Evolutionary conservation across 2,329 filamentous ascomycete genomes (phyloP), one percentile per base, ranked within the genome.

Genomic region (Aschersonia sp.): DNA sequence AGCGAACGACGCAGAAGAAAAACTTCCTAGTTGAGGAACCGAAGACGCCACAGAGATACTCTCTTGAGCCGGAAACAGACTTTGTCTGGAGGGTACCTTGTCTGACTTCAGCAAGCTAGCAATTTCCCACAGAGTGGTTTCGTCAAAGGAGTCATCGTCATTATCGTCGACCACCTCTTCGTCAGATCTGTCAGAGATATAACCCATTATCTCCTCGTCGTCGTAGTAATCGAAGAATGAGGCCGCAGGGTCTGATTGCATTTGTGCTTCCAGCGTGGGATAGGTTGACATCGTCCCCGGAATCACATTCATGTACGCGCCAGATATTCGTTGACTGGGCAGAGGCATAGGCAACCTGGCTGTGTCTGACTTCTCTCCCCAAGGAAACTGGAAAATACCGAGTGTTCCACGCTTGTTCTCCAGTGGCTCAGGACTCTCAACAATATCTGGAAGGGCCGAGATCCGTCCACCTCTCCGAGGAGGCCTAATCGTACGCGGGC

Each of bases 341-440:
- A 49, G 30, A 30, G 63, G 67, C 47, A 71, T 58, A 31, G 46
- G 41, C 41, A 46, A 30, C 9, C 62, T 72, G 8, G 72, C 71
- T 47, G 68, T 69, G 58, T 81, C 77, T 22, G 78, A 81, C 54
- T 63, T 73, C 61, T 81, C 78, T 11, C 79, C 79, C 76, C 77
- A 81, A 2, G 79, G 76, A 53, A 81, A 81, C 54, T 79, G 75
- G 63, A 80, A 83, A 55, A 82, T 75, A 5, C 78, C 79, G 14
- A 82, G 67, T 9, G 76, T 80, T 10, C 70, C 76, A 42, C 71
- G 68, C 60, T 74, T 76, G 57, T 79, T 66, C 5, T 72, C 71
- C 5, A 82, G 63, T 37, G 77, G 78, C 56, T 75, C 63, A 4
- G 79, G 79, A 52, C 70, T 79, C 58, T 82, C 79, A 35, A 79